Percentiles rank a stretch among this genome's conserved stretches.
These are phyloP conservation scores for Cercospora citrullina DNA, from an alignment of 2,329 filamentous ascomycete species.

Conservation along the genomic window DNA sequence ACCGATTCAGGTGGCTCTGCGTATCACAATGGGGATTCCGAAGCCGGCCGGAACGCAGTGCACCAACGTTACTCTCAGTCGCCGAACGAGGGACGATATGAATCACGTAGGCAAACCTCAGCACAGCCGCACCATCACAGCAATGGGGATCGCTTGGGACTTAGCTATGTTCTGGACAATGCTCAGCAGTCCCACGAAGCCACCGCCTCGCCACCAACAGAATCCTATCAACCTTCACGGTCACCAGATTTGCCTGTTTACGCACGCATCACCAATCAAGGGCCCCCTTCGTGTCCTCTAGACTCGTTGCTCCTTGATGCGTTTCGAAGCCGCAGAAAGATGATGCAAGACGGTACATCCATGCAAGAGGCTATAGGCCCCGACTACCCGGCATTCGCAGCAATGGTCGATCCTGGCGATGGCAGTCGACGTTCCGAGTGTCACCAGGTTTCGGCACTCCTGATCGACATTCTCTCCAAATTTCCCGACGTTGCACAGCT, in stretches of 20 bases:
- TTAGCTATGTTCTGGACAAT: constrained; percentile 69
- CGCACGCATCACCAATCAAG: constrained; percentile 53
- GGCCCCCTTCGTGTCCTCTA: constrained; percentile 70
- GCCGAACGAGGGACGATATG: neutral
- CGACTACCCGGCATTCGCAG: constrained; percentile 75
- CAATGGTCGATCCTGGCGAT: constrained; percentile 67
- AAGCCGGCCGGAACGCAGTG: neutral
- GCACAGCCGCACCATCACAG: constrained; percentile 6
- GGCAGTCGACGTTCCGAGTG: constrained; percentile 39
- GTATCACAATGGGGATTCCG: constrained; percentile 12
- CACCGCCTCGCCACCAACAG: constrained; percentile 16
- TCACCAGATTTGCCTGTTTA: constrained; percentile 33
- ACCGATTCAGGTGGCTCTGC: constrained; percentile 1
- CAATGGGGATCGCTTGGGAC: constrained; percentile 9
- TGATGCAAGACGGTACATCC: constrained; percentile 64
- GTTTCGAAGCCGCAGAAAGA: constrained; percentile 66
- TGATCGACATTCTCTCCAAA: constrained; percentile 80
- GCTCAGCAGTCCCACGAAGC: constrained; percentile 10
- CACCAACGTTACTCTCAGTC: constrained; percentile 4
- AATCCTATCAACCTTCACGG: constrained; percentile 14
- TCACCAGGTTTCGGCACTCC: constrained; percentile 79
- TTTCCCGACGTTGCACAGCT: constrained; percentile 77
- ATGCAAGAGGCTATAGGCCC: constrained; percentile 70
- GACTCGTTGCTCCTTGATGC: constrained; percentile 81
- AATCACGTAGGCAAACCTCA: neutral